Base-by-base conservation (phyloP, 2,329 filamentous ascomycete genomes). In the Endothia cerciana region DNA sequence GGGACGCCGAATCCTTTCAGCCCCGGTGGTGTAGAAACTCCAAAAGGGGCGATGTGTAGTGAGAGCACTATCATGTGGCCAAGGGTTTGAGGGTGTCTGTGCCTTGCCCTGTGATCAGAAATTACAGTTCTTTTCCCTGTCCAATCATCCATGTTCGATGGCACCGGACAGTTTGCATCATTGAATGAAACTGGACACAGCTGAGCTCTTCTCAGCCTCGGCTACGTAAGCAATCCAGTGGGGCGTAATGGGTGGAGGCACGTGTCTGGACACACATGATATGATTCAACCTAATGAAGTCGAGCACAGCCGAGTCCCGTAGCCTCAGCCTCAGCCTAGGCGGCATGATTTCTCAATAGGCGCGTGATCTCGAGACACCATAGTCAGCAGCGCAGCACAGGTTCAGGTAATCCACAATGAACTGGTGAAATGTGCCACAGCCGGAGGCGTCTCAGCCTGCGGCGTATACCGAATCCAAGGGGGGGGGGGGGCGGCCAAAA, bases 1-100 rank as follows among this genome's bases (percentile, higher is more conserved):
- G 47, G 22, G 4, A 51, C 13, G 22, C 47, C 47, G 47, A 51
- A 28, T 51, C 47, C 25, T 51, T 28, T 51, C 25, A 30, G 33
- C 33, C 11, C 28, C 47, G 47, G 47, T 51, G 17, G 25, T 28
- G 47, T 51, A 51, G 47, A 51, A 51, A 51, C 47, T 51, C 22
- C 47, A 25, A 51, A 30, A 51, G 4, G 25, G 13, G 22, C 22
- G 22, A 17, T 51, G 5, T 10, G 25, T 51, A 51, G 47, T 28
- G 25, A 13, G 4, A 51, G 15, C 13, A 28, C 47, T 51, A 51
- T 51, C 47, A 22, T 51, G 47, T 7, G 22, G 28, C 47, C 47
- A 51, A 30, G 47, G 47, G 28, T 51, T 51, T 11, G 47, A 51
- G 22, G 22, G 25, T 51, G 47, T 25, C 47, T 30, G 13, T 51